A percentile compares a stretch with the other conserved stretches of the same genome.
These are phyloP conservation scores for Phytophthora rubi DNA, from an alignment of 352 stramenopile species.

Conservation along the genomic window DNA sequence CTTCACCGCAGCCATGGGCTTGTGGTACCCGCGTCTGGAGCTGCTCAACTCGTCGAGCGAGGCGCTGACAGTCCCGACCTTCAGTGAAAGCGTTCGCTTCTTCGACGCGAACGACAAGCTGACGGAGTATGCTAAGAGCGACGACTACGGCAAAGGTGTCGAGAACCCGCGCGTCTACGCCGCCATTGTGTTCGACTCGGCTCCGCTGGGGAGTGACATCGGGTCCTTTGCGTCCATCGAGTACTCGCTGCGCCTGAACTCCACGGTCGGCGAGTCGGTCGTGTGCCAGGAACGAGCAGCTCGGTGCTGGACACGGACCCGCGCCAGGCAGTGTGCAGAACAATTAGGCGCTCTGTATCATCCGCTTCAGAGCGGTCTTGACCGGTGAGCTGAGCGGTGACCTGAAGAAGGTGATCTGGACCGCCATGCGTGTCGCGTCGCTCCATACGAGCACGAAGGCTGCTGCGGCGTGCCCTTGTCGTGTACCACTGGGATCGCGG, in stretches of 20 bases:
- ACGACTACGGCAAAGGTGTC: slow-evolving; percentile 49
- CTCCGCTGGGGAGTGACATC: slow-evolving; percentile 39
- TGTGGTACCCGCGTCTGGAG: slow-evolving; percentile 64
- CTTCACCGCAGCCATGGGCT: slow-evolving; percentile 51
- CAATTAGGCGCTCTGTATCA: too few relatives aligned
- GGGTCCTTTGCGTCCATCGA: slow-evolving; percentile 56
- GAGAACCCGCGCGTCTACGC: slow-evolving; percentile 56
- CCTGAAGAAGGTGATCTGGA: too few relatives aligned
- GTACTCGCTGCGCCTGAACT: slow-evolving; percentile 68
- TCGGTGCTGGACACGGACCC: slow-evolving; percentile 36
- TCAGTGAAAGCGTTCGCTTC: slow-evolving; percentile 54
- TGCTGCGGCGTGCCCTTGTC: too few relatives aligned
- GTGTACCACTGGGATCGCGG: too few relatives aligned
- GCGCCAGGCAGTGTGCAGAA: too few relatives aligned
- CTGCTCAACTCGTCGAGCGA: slow-evolving; percentile 29
- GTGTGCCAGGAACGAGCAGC: slow-evolving; percentile 41
- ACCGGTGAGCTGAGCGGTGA: too few relatives aligned
- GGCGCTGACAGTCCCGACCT: slow-evolving; percentile 46
- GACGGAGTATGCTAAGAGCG: slow-evolving; percentile 52
- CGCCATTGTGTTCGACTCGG: slow-evolving; percentile 60
- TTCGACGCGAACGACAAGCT: slow-evolving; percentile 46
- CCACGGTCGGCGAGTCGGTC: slow-evolving; percentile 42
- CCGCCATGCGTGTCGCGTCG: too few relatives aligned
- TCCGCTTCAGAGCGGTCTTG: too few relatives aligned
- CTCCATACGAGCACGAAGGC: too few relatives aligned